phyloP scores from a whole-genome alignment of 495 filamentous ascomycete genomes.

The Bacidia rubella region DNA sequence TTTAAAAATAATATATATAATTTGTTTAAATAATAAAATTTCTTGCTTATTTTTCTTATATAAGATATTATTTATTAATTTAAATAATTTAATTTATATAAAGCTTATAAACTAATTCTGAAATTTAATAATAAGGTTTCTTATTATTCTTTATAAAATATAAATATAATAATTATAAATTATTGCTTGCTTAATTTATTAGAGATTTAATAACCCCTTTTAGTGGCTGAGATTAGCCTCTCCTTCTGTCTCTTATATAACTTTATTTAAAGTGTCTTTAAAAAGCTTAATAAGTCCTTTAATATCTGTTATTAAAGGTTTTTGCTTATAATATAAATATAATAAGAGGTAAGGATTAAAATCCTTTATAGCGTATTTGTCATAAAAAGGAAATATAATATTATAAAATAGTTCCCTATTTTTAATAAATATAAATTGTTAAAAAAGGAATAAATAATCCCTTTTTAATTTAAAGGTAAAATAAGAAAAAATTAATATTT shows the following conservation, averaged over 20 bases:
- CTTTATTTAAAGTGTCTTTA: too few species aligned
- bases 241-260: neutral
- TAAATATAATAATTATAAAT: slow-evolving; percentile 1
- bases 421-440: neutral
- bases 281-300: neutral
- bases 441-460: neutral
- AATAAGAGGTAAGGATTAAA: neutral
- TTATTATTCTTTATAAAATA: slow-evolving; percentile 3
- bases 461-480: neutral
- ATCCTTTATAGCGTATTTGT: slow-evolving; percentile 2
- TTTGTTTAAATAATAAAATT: neutral
- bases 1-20: neutral
- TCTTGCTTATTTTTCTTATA: neutral
- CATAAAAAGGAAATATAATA: neutral
- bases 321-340: slow-evolving; percentile 1
- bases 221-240: too few species aligned
- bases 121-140: neutral
- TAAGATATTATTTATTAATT: neutral
- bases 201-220: too few species aligned
- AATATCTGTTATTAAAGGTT: neutral
- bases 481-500: neutral
- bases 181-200: too few species aligned
- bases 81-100: neutral
- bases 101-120: neutral
- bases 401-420: neutral